phyloP scores from a whole-genome alignment of 345 rosid genomes.

The Triadica sebifera region DNA sequence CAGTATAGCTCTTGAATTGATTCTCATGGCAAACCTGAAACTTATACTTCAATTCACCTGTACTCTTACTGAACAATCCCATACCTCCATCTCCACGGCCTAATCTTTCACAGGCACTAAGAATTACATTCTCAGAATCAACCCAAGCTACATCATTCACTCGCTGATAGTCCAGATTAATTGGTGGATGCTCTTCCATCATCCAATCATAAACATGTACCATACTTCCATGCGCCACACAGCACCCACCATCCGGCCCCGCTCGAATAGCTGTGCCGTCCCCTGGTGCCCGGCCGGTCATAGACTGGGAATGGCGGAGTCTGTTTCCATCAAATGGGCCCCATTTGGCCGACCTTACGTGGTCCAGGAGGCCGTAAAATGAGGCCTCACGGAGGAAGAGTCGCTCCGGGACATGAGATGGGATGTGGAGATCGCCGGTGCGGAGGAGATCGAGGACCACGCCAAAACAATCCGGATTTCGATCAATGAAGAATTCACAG shows the following conservation, averaged over 20 bases:
- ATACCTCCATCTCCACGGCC: conserved; percentile 94
- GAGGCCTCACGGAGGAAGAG: conserved; percentile 75
- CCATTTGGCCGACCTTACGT: conserved; percentile 76
- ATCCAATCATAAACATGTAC: conserved; percentile 91
- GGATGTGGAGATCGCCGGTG: conserved; percentile 83
- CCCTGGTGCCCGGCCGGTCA: conserved; percentile 85
- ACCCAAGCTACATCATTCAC: conserved; percentile 90
- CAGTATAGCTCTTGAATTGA: conserved; percentile 75
- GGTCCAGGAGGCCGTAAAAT: conserved; percentile 77
- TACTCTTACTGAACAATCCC: conserved; percentile 74
- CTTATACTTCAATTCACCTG: conserved; percentile 71
- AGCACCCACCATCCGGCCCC: conserved; percentile 88
- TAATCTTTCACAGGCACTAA: conserved; percentile 73
- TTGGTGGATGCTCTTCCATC: conserved; percentile 73
- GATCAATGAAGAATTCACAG: conserved; percentile 61
- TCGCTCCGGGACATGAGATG: conserved; percentile 60
- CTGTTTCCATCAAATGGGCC: conserved; percentile 83
- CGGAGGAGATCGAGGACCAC: conserved; percentile 96
- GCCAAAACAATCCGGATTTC: conserved; percentile 88
- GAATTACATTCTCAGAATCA: conserved; percentile 52
- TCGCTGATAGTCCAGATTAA: conserved; percentile 83
- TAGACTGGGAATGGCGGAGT: conserved; percentile 49
- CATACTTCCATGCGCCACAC: conserved; percentile 89
- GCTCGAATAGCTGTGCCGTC: conserved; percentile 97
- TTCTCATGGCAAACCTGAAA: conserved; percentile 72